Percentiles rank a stretch among this genome's conserved stretches.
Conservation (phyloP, 768 basidiomycete species). For the Hirschioporus abietinus region DNA sequence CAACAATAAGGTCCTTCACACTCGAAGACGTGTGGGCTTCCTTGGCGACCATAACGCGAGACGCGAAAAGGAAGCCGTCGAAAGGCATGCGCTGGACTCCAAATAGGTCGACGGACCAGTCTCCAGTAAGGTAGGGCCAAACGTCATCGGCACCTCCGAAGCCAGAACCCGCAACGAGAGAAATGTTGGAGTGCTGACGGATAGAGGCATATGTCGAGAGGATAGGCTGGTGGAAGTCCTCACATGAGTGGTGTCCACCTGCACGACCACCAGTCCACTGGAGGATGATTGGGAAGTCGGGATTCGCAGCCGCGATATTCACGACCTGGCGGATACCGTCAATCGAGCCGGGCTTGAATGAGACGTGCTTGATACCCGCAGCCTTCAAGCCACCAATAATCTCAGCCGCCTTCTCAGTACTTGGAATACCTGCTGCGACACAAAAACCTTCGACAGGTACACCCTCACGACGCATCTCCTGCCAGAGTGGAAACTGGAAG, state of each 20-base stretch:
- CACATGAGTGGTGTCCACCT: constrained; percentile 96
- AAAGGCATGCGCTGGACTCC: constrained; percentile 95
- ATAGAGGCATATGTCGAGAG: constrained; percentile 86
- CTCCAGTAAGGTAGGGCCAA: constrained; percentile 95
- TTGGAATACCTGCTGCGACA: constrained; percentile 95
- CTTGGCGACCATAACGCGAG: constrained; percentile 97
- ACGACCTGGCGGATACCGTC: constrained; percentile 97
- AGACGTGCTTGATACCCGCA: constrained; percentile 91
- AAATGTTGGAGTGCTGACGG: constrained; percentile 83
- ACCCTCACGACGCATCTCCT: constrained; percentile 94
- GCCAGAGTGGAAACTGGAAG: constrained; percentile 98
- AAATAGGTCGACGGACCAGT: constrained; percentile 83
- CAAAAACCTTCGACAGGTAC: constrained; percentile 98
- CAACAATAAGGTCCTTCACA: constrained; percentile 96
- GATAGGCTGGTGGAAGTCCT: constrained; percentile 97
- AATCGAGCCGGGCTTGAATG: constrained; percentile 97
- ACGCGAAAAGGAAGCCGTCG: constrained; percentile 94
- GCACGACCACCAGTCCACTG: constrained; percentile 99
- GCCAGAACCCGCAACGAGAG: constrained; percentile 89
- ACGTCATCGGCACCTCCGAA: constrained; percentile 94
- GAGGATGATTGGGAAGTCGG: constrained; percentile 94
- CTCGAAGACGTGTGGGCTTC: constrained; percentile 93
- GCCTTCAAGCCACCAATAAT: constrained; percentile 80
- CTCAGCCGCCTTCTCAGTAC: constrained; percentile 94
- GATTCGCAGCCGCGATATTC: constrained; percentile 90